Base-by-base conservation (phyloP, 2,329 filamentous ascomycete genomes). In the Alternaria ethzedia region DNA sequence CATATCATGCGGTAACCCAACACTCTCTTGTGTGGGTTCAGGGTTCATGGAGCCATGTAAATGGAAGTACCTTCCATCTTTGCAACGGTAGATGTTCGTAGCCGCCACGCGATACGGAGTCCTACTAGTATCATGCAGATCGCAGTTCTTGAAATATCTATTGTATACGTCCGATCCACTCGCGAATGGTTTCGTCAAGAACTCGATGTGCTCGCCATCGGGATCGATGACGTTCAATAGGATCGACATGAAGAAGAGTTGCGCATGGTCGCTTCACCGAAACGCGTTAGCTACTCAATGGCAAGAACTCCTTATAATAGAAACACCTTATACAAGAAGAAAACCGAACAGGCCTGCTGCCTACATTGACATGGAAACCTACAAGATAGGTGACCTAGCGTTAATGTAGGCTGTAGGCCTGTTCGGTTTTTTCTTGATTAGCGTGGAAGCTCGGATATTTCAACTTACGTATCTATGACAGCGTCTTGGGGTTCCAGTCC, bases 21-120 rank as follows among this genome's bases (percentile, higher is more conserved):
- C 46, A 32, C 72, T 77, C 7, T 78, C 68, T 54, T 84, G 75
- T 0, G 80, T 82, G 3, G 80, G 80, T 4, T 82, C 79, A 0
- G 83, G 80, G 59, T 86, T 83, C 81, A 86, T 82, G 43, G 71
- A 75, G 6, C 83, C 83, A 62, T 86, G 84, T 0, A 83, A 55
- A 66, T 85, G 84, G 68, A 83, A 86, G 67, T 76, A 85, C 17
- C 80, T 70, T 0, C 75, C 80, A 60, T 86, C 83, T 60, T 80
- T 82, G 15, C 81, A 83, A 13, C 76, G 75, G 68, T 85, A 85
- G 49, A 86, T 84, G 57, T 84, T 85, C 0, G 83, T 83, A 12
- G 79, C 78, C 2, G 72, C 68, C 3, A 57, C 65, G 25, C 78
- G 75, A 63, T 81, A 77, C 17, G 63, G 41, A 25, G 54, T 73